Percentiles rank a stretch among this genome's conserved stretches.
phyloP scores from a whole-genome alignment of 2,329 filamentous ascomycete genomes.

The Capronia americana region DNA sequence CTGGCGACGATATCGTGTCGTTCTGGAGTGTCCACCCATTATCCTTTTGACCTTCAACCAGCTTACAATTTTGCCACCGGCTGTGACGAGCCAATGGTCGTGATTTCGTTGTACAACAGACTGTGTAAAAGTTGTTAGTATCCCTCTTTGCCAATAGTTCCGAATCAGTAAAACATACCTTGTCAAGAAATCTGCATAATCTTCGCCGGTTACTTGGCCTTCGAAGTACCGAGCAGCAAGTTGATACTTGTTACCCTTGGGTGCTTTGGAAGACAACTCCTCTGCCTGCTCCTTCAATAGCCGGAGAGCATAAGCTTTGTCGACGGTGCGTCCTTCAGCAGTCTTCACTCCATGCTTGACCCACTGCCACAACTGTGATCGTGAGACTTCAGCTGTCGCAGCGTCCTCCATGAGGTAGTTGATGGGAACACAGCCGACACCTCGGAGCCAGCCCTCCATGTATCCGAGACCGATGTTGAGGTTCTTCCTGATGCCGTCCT shows the following conservation, averaged over 20 bases:
- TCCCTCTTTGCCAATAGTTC: slow-evolving; percentile 20
- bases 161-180: slow-evolving; percentile 60
- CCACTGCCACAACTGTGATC: slow-evolving; percentile 98
- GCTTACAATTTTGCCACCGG: slow-evolving; percentile 65
- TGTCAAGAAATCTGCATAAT: slow-evolving; percentile 96
- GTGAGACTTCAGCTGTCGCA: slow-evolving; percentile 93
- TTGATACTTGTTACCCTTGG: slow-evolving; percentile 88
- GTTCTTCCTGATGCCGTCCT: slow-evolving; percentile 96
- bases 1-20: background rate
- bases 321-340: slow-evolving; percentile 86
- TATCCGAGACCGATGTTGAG: slow-evolving; percentile 94
- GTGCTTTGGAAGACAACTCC: slow-evolving; percentile 73
- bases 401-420: slow-evolving; percentile 99
- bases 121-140: slow-evolving; percentile 52
- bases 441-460: slow-evolving; percentile 98
- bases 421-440: slow-evolving; percentile 94
- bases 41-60: background rate
- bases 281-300: slow-evolving; percentile 86
- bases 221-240: slow-evolving; percentile 93
- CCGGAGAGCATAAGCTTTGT: slow-evolving; percentile 87
- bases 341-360: slow-evolving; percentile 75
- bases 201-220: slow-evolving; percentile 91
- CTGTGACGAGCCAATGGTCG: slow-evolving; percentile 66
- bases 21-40: background rate
- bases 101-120: slow-evolving; percentile 87